A percentile compares a stretch with the other conserved stretches of the same genome.
phyloP scores from a whole-genome alignment of 371 early-diverging fungal genomes.

The Lichtheimia corymbifera region DNA sequence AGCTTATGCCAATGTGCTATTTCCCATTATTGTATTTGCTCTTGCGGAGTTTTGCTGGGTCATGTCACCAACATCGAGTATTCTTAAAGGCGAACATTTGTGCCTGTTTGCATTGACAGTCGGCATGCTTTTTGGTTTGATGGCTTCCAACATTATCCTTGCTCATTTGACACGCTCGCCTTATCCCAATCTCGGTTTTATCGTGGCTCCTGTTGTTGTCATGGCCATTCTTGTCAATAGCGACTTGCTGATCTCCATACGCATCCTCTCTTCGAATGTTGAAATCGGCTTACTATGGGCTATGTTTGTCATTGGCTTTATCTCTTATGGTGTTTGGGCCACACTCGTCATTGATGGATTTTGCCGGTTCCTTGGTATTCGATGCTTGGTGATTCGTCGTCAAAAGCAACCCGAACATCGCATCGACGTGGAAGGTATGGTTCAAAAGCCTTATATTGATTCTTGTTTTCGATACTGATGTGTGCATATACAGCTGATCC shows the following conservation, averaged over 20 bases:
- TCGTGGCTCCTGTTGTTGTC: constrained; percentile 69
- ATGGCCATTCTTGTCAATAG: constrained; percentile 66
- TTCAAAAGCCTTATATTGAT: not conserved
- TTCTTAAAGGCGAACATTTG: constrained; percentile 64
- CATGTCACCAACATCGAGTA: constrained; percentile 58
- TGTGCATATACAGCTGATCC: not conserved
- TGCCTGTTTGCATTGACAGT: constrained; percentile 72
- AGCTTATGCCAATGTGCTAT: constrained; percentile 19
- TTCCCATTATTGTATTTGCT: constrained; percentile 61
- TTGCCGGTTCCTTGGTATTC: constrained; percentile 81
- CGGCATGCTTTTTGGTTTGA: constrained; percentile 84
- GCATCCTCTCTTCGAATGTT: constrained; percentile 8
- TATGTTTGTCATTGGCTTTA: constrained; percentile 6
- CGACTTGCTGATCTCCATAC: constrained; percentile 39
- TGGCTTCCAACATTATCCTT: constrained; percentile 88
- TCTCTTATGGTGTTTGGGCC: constrained; percentile 63
- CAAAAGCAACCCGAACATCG: constrained; percentile 14
- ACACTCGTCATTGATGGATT: constrained; percentile 82
- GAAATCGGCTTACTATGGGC: constrained; percentile 21
- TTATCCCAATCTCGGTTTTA: constrained; percentile 75
- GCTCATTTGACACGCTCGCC: constrained; percentile 83
- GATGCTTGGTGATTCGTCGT: constrained; percentile 73
- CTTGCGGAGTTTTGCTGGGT: constrained; percentile 68
- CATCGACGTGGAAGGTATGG: constrained; percentile 5
- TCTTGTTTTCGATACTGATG: no score